Conservation (phyloP, 345 rosid genomes). For the Mallotus nudiflorus region DNA sequence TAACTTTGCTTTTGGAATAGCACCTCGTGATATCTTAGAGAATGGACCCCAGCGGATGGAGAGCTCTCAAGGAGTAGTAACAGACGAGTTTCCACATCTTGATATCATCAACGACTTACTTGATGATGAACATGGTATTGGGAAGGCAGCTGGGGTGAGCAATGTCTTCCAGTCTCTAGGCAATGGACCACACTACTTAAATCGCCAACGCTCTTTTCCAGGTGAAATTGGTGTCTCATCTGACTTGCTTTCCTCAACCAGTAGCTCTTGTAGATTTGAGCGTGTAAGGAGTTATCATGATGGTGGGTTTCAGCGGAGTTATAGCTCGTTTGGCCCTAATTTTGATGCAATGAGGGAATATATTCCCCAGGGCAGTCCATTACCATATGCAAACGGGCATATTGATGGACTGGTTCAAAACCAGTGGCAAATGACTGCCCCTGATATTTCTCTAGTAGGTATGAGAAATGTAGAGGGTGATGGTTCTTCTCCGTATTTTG, state of each 20-base stretch:
- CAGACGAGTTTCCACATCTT: slow-evolving; percentile 89
- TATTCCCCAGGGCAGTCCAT: slow-evolving; percentile 48
- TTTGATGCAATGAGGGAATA: slow-evolving; percentile 46
- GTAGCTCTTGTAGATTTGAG: slow-evolving; percentile 55
- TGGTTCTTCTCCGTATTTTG: slow-evolving; percentile 44
- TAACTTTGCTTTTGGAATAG: slow-evolving; percentile 45
- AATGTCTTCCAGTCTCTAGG: slow-evolving; percentile 32
- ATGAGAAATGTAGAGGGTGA: slow-evolving; percentile 57
- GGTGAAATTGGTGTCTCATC: slow-evolving; percentile 46
- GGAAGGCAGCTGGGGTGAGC: slow-evolving; percentile 34
- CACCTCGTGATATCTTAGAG: slow-evolving; percentile 45
- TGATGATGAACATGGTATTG: slow-evolving; percentile 67
- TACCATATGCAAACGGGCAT: slow-evolving; percentile 53
- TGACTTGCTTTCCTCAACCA: slow-evolving; percentile 41
- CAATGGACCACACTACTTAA: slow-evolving; percentile 44
- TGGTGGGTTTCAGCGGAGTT: slow-evolving; percentile 48
- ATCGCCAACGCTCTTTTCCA: slow-evolving; percentile 55
- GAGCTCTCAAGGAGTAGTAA: slow-evolving; percentile 47
- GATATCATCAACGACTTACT: slow-evolving; percentile 93
- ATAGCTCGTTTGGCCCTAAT: slow-evolving; percentile 39
- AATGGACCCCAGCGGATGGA: slow-evolving; percentile 65
- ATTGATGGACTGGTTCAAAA: slow-evolving; percentile 51
- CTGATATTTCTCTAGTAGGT: slow-evolving; percentile 57
- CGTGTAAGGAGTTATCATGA: slow-evolving; percentile 55
- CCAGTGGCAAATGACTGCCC: slow-evolving; percentile 63